These are phyloP conservation scores for Fusarium penzigii DNA, from an alignment of 2,329 filamentous ascomycete genomes.

Conservation along the genomic window DNA sequence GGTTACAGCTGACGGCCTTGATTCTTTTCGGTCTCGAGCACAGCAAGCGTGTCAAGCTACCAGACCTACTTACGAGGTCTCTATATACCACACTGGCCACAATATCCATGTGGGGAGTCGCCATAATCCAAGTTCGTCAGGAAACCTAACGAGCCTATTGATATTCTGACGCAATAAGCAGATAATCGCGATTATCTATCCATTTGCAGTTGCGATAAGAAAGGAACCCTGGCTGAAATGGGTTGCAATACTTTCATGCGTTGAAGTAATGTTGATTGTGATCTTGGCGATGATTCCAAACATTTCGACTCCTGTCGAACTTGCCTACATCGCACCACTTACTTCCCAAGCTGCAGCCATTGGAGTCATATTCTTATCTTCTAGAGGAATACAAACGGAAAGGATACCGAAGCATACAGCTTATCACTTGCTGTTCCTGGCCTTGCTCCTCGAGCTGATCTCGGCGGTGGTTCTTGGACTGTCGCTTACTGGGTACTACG, in stretches of 20 bases:
- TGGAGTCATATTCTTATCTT: constrained; percentile 1
- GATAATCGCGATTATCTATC: constrained; percentile 4
- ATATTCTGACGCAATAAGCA: background rate
- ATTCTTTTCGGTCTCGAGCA: constrained; percentile 1
- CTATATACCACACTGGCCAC: background rate
- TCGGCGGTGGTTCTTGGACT: constrained; percentile 1
- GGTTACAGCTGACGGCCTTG: background rate
- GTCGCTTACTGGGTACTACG: constrained; percentile 6
- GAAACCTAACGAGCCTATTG: background rate
- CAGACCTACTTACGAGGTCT: background rate
- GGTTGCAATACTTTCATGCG: background rate
- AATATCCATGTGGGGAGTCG: constrained; percentile 2
- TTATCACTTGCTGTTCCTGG: constrained; percentile 1
- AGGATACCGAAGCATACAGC: background rate
- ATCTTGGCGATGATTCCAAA: background rate
- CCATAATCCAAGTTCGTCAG: constrained; percentile 1
- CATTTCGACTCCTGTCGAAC: background rate
- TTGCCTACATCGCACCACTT: constrained; percentile 1
- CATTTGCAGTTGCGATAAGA: background rate
- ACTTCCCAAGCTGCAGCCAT: constrained; percentile 4
- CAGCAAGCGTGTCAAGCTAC: background rate
- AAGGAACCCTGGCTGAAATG: constrained; percentile 1
- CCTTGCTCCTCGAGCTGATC: constrained; percentile 1
- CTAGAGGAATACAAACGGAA: background rate
- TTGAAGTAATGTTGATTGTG: background rate